These are phyloP conservation scores for Ophiocordyceps camponoti-leonardi DNA, from an alignment of 2,329 filamentous ascomycete genomes.

Conservation along the genomic window DNA sequence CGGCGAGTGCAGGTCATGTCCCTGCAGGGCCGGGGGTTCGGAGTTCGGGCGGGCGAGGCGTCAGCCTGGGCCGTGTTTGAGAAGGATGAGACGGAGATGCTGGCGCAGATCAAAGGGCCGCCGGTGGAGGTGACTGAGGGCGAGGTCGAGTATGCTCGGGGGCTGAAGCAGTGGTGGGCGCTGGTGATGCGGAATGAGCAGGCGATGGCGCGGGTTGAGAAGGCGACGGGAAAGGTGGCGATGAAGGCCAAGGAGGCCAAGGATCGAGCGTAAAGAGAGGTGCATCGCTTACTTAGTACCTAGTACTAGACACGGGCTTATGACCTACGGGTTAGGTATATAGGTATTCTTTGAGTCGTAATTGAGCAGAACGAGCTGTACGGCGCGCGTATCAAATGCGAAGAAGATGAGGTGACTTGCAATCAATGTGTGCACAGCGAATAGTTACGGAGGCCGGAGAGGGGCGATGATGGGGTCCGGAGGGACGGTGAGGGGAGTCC, in stretches of 20 bases:
- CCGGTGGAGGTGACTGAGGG: conserved; percentile 36
- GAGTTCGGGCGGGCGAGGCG: conserved; percentile 32
- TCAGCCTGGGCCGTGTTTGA: conserved; percentile 49
- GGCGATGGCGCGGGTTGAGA: conserved; percentile 28
- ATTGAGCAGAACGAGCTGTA: no score
- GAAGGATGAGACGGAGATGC: conserved; percentile 16
- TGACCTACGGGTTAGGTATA: no score
- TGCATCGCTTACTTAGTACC: not conserved
- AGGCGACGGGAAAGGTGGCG: conserved; percentile 21
- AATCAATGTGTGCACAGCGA: not conserved
- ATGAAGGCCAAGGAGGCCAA: conserved; percentile 11
- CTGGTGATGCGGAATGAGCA: conserved; percentile 24
- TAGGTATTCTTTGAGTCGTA: not conserved
- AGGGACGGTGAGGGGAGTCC: not conserved
- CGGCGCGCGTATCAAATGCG: no score
- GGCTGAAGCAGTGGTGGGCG: conserved; percentile 31
- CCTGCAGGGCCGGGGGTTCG: conserved; percentile 36
- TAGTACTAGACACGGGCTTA: no score
- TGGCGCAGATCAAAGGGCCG: conserved; percentile 39
- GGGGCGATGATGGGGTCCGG: no score
- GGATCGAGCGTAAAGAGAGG: conserved; percentile 6
- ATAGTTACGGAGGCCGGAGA: no score
- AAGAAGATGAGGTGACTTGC: not conserved
- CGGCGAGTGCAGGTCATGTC: conserved; percentile 36
- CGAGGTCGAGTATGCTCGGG: conserved; percentile 30